phyloP scores from a whole-genome alignment of 2,329 filamentous ascomycete species.

The Arthrocladium fulminans region DNA sequence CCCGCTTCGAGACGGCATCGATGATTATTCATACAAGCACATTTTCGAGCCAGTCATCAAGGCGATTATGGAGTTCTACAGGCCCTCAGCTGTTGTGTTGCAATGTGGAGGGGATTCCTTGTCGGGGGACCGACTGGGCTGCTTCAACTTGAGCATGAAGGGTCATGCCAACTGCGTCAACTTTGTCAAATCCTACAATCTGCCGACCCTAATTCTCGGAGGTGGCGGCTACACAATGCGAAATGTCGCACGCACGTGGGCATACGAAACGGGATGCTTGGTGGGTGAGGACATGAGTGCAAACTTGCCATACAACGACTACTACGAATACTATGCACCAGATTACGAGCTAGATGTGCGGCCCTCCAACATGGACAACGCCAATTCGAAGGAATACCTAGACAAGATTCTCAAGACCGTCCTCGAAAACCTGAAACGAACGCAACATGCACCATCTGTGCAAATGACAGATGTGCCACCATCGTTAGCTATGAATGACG shows the following conservation, averaged over 20 bases:
- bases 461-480: constrained; percentile 57
- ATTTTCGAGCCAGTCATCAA: constrained; percentile 61
- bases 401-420: constrained; percentile 59
- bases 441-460: constrained; percentile 53
- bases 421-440: constrained; percentile 57
- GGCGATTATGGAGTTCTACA: constrained; percentile 61
- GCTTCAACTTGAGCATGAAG: constrained; percentile 62
- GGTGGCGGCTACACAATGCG: constrained; percentile 64
- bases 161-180: constrained; percentile 63
- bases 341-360: constrained; percentile 62
- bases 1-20: constrained; percentile 59
- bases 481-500: constrained; percentile 52
- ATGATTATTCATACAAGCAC: constrained; percentile 57
- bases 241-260: constrained; percentile 54
- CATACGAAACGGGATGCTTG: constrained; percentile 65
- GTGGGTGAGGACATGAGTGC: constrained; percentile 73
- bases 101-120: constrained; percentile 62
- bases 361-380: constrained; percentile 64
- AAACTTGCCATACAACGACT: constrained; percentile 91
- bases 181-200: constrained; percentile 58
- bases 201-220: constrained; percentile 57
- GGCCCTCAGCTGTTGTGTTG: constrained; percentile 58
- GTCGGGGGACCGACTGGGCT: constrained; percentile 58
- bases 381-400: constrained; percentile 59
- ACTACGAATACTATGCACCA: constrained; percentile 71